phyloP scores from a whole-genome alignment of 345 rosid genomes.

The Eucalyptus erythrocorys region DNA sequence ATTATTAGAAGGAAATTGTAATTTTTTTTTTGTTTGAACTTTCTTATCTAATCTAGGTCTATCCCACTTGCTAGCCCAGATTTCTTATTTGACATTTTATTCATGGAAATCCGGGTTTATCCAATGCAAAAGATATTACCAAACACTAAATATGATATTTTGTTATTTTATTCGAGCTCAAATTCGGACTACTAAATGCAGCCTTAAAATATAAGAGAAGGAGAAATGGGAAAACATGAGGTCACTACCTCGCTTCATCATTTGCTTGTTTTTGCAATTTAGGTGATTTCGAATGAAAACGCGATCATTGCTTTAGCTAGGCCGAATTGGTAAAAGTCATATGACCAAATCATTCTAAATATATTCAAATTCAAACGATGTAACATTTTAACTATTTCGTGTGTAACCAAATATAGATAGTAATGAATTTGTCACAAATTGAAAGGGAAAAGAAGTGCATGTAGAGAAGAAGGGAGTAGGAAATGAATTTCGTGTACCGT shows the following conservation, averaged over 20 bases:
- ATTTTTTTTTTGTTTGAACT: no score
- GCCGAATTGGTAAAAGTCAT: not conserved
- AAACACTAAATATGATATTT: no score
- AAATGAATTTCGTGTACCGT: no score
- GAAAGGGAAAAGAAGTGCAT: no score
- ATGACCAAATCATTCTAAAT: not conserved
- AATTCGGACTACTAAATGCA: fast-evolving
- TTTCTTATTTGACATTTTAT: no score
- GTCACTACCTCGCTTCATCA: fast-evolving
- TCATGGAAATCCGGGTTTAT: fast-evolving
- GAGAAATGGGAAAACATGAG: not conserved
- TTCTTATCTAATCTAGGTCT: not conserved
- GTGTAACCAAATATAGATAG: no score
- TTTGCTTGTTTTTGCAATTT: not conserved
- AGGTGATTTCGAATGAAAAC: not conserved
- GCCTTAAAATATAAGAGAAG: not conserved
- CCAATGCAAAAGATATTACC: no score
- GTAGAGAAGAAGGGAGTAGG: no score
- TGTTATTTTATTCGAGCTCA: fast-evolving
- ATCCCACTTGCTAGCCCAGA: not conserved
- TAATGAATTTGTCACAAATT: no score
- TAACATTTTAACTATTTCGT: not conserved
- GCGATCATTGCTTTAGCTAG: not conserved
- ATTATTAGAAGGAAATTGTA: not conserved
- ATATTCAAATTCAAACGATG: not conserved